Conservation (phyloP, 2,329 filamentous ascomycete species). For the Penicillium expansum region DNA sequence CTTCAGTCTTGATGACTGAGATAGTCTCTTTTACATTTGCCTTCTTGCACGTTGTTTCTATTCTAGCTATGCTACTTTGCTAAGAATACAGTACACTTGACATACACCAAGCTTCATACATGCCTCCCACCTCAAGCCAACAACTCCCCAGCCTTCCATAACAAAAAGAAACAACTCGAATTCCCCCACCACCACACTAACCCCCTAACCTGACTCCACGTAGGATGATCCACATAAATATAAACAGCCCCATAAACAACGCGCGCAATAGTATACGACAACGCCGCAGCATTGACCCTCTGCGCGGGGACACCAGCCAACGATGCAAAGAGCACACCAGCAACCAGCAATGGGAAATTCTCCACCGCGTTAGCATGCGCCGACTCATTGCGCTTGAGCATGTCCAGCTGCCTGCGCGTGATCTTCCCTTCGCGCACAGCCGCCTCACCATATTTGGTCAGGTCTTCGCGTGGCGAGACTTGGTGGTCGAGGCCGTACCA, state of each 20-base stretch:
- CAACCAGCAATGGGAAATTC: conserved; percentile 25
- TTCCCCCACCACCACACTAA: conserved; percentile 47
- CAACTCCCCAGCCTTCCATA: conserved; percentile 29
- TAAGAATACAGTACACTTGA: not conserved
- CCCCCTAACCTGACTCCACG: conserved; percentile 38
- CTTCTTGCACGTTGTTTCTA: not conserved
- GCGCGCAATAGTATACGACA: conserved; percentile 44
- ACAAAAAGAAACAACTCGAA: conserved; percentile 39
- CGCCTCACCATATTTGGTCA: conserved; percentile 46
- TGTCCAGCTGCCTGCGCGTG: conserved; percentile 42
- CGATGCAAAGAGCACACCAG: conserved; percentile 38
- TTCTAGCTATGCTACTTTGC: not conserved
- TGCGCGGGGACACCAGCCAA: conserved; percentile 38
- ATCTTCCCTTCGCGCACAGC: conserved; percentile 47
- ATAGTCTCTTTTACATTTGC: not conserved
- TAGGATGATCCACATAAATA: conserved; percentile 38
- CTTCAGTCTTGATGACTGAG: not conserved
- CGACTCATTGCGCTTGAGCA: conserved; percentile 45
- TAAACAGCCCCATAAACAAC: conserved; percentile 44
- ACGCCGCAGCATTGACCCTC: conserved; percentile 40
- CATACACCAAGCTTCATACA: not conserved
- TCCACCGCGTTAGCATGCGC: conserved; percentile 49
- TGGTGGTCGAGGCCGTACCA: conserved; percentile 50
- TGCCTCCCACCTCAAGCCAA: not conserved
- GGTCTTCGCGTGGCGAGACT: conserved; percentile 47